Base-by-base conservation (phyloP, 495 filamentous ascomycete genomes). In the Penicillium macrosclerotiorum region DNA sequence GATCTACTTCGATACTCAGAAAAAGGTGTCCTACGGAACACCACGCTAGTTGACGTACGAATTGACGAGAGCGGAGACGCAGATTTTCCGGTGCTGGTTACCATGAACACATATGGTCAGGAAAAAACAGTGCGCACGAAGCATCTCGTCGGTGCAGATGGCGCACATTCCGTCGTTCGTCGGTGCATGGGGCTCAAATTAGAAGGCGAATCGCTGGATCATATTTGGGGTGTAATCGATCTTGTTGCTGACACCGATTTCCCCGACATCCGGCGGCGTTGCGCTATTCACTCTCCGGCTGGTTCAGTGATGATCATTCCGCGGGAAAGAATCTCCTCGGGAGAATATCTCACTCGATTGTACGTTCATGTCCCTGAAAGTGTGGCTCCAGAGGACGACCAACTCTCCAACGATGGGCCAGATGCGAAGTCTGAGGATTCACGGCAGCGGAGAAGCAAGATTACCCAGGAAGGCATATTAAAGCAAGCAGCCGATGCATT, bases 281-380 rank as follows among this genome's bases (percentile, higher is more conserved):
- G 52, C 25, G 57, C 60, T 3, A 64, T 73, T 37, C 67, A 66
- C 33, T 61, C 62, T 1, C 37, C 53, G 5, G 37, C 38, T 0
- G 67, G 65, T 0, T 51, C 43, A 1, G 43, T 63, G 3, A 63
- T 71, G 64, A 31, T 58, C 23, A 70, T 70, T 30, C 68, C 65
- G 1, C 51, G 63, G 14, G 60, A 64, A 37, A 20, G 51, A 29
- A 64, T 65, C 32, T 46, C 51, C 2, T 49, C 49, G 16, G 63
- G 62, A 5, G 75, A 78, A 44, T 79, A 76, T 57, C 68, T 80
- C 4, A 79, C 82, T 23, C 73, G 82, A 13, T 47, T 86, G 1
- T 86, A 85, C 53, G 79, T 83, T 36, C 61, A 68, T 42, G 38
- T 70, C 9, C 42, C 30, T 9, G 42, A 49, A 17, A 54, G 52